phyloP scores from a whole-genome alignment of 139 green algal genomes.

The Zygnema cylindricum region DNA sequence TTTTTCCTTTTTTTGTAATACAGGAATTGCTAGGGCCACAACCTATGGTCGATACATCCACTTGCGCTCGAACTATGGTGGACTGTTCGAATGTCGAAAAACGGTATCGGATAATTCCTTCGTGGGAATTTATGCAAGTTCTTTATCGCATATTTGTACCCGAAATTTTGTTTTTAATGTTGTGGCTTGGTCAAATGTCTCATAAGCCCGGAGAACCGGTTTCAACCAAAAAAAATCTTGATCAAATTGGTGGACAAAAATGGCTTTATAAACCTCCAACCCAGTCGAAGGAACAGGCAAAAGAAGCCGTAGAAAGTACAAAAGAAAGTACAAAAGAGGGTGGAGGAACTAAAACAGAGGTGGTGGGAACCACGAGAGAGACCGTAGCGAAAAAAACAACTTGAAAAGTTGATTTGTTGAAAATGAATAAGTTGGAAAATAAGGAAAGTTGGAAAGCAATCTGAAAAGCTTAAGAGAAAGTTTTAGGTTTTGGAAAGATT shows the following conservation, averaged over 20 bases:
- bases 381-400: too few species aligned
- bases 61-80: background rate
- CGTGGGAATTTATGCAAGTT: background rate
- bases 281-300: background rate
- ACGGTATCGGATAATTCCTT: constrained; percentile 34
- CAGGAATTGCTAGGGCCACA: constrained; percentile 26
- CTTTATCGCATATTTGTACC: constrained; percentile 45
- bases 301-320: constrained; percentile 18
- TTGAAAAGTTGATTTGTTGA: too few species aligned
- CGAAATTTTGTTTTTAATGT: constrained; percentile 34
- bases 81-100: background rate
- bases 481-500: too few species aligned
- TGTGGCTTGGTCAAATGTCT: background rate
- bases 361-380: too few species aligned
- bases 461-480: too few species aligned
- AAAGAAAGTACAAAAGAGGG: too few species aligned
- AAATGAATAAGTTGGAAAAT: too few species aligned
- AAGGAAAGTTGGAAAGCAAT: too few species aligned
- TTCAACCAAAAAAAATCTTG: constrained; percentile 7
- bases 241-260: background rate
- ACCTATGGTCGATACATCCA: constrained; percentile 24
- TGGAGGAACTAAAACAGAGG: too few species aligned
- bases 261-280: constrained; percentile 23
- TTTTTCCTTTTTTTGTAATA: background rate
- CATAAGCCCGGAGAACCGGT: background rate